Evolutionary conservation across 1,284 basidiomycete species (phyloP).

Genomic region (Ustilago vetiveriae): DNA sequence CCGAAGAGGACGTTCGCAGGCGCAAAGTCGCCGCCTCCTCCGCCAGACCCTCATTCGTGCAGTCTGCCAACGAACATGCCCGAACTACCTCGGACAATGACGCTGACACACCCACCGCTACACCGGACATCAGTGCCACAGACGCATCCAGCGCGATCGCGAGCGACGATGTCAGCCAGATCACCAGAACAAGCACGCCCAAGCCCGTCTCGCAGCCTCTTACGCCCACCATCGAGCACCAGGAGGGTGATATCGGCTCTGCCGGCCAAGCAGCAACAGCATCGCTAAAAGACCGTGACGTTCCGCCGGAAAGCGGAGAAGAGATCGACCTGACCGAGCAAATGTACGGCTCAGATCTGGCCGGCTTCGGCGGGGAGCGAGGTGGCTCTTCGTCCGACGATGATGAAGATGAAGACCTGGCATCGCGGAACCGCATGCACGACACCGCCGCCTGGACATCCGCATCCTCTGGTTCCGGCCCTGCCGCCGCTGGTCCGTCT

Average conservation of each 20-base stretch:
- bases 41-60: conserved; percentile 21
- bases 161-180: not conserved
- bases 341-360: conserved; percentile 61
- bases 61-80: conserved; percentile 16
- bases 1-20: conserved; percentile 73
- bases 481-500: not conserved
- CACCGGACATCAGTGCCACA: conserved; percentile 6
- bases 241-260: not conserved
- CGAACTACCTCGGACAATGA: conserved; percentile 7
- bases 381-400: conserved; percentile 22
- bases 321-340: conserved; percentile 66
- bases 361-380: conserved; percentile 58
- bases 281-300: not conserved
- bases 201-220: conserved; percentile 23
- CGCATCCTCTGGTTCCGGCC: conserved; percentile 10
- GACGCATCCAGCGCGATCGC: not conserved
- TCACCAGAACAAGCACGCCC: conserved; percentile 18
- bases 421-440: conserved; percentile 56
- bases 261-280: not conserved
- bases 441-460: conserved; percentile 59
- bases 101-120: conserved; percentile 3
- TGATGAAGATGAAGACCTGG: conserved; percentile 53
- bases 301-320: conserved; percentile 34
- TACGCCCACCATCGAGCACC: conserved; percentile 21
- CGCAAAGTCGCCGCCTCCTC: conserved; percentile 46